Base-by-base conservation (phyloP, 352 stramenopile genomes). In the Sclerospora graminicola region DNA sequence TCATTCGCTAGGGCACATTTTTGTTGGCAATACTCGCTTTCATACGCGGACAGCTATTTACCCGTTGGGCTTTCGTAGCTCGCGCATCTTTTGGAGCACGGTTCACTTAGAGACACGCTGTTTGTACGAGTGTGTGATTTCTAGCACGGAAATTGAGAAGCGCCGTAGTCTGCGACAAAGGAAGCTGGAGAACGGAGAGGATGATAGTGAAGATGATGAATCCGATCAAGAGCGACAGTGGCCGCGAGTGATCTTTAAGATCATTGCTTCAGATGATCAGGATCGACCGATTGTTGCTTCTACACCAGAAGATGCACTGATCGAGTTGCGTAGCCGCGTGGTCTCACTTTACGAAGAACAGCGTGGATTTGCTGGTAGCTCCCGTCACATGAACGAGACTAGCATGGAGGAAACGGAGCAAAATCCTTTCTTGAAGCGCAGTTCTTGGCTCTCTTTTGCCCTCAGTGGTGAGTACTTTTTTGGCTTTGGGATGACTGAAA, bases 1-100 rank as follows among this genome's bases (percentile, higher is more conserved):
- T 11, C 82, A 93, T 39, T 84, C 73, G 13, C 49, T 95, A 6
- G 84, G 82, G 0, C 63, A 85, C 41, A 66, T 92, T 13, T 82
- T 90, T 50, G 59, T 92, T 41, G 68, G 69, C 30, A 79, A 85
- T 30, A 58, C 74, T 15, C 72, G 72, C 21, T 98, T 97, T 51
- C 87, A 97, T 52, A 82, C 66, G 11, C 60, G 77, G 36, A 68
- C 89, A 21, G 72, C 82, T 4, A 86, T 98, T 13, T 97, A 77
- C 28, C 89, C 92, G 6, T 33, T 88, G 8, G 88, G 89, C 0
- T 98, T 85, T 48, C 76, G 83, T 9, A 94, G 88, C 23, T 94
- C 87, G 6, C 69, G 92, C 16, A 96, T 97, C 34, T 97, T 94
- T 48, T 98, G 90, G 90, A 97, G 85, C 13, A 71, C 71, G 0